Evolutionary conservation across 148 eudicot genomes (phyloP).

Genomic region (Bassia scoparia): DNA sequence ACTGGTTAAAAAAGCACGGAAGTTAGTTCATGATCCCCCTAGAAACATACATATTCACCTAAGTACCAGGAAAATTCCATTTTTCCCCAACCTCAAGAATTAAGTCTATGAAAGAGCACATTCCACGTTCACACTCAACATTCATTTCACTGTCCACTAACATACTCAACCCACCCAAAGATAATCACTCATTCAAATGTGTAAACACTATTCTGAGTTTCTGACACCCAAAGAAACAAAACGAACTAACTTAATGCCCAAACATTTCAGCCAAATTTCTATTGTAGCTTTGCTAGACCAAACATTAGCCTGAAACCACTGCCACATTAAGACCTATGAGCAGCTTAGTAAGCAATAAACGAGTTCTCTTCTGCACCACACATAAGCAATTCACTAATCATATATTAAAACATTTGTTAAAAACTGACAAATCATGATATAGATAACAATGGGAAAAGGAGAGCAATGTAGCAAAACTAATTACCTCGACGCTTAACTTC

Average conservation of each 20-base stretch:
- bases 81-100: neutral
- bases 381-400: neutral
- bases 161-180: neutral
- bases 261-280: neutral
- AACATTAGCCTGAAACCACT: neutral
- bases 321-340: neutral
- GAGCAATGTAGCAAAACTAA: neutral
- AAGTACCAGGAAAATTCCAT: too few relatives aligned
- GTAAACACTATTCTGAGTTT: neutral
- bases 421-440: too few relatives aligned
- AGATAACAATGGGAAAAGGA: neutral
- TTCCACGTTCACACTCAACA: too few relatives aligned
- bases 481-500: slow-evolving; percentile 90
- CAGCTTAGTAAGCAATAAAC: neutral
- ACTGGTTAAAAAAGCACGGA: slow-evolving; percentile 42
- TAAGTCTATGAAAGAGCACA: neutral
- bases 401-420: too few relatives aligned
- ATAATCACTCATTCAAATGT: neutral
- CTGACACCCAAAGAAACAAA: neutral
- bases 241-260: neutral
- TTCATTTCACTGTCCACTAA: neutral
- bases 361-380: neutral
- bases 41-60: neutral
- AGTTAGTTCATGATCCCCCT: slow-evolving; percentile 10
- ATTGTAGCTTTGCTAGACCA: slow-evolving; percentile 1